Conservation (phyloP, 2,329 filamentous ascomycete genomes). For the Escovopsis sp. region DNA sequence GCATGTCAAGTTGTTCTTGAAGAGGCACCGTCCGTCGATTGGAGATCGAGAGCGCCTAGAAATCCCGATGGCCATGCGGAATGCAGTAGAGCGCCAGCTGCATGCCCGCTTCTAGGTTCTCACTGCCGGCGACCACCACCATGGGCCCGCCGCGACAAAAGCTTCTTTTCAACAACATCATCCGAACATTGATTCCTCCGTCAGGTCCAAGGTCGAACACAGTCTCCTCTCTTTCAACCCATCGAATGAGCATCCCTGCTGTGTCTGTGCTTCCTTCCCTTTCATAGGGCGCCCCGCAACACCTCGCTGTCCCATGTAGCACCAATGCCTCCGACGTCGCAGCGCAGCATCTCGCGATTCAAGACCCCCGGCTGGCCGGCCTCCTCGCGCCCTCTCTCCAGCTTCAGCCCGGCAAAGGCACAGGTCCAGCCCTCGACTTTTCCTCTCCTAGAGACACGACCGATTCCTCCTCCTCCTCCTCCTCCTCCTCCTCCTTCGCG, state of each 20-base stretch:
- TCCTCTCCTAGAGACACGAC: constrained; percentile 2
- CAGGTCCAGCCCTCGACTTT: constrained; percentile 13
- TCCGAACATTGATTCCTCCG: neutral
- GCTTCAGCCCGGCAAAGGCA: constrained; percentile 17
- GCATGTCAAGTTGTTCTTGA: too few relatives aligned
- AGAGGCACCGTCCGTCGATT: too few relatives aligned
- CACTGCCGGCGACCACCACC: neutral
- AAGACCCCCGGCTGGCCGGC: constrained; percentile 11
- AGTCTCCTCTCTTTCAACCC: too few relatives aligned
- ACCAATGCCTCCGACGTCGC: constrained; percentile 21
- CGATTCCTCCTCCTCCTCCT: neutral
- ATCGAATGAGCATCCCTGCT: too few relatives aligned
- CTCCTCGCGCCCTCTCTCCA: constrained; percentile 14
- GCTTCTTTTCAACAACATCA: too few relatives aligned
- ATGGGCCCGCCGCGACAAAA: neutral
- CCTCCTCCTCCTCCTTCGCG: constrained; percentile 2
- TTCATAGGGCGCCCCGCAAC: neutral
- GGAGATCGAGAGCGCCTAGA: too few relatives aligned
- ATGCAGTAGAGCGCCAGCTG: too few relatives aligned
- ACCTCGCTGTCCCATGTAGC: neutral
- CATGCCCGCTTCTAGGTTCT: neutral
- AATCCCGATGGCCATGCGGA: too few relatives aligned
- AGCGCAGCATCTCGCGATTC: constrained; percentile 14
- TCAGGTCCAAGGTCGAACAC: neutral
- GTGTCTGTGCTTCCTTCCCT: too few relatives aligned